Conservation (phyloP, 305 asterid species). For the Lippia alba region DNA sequence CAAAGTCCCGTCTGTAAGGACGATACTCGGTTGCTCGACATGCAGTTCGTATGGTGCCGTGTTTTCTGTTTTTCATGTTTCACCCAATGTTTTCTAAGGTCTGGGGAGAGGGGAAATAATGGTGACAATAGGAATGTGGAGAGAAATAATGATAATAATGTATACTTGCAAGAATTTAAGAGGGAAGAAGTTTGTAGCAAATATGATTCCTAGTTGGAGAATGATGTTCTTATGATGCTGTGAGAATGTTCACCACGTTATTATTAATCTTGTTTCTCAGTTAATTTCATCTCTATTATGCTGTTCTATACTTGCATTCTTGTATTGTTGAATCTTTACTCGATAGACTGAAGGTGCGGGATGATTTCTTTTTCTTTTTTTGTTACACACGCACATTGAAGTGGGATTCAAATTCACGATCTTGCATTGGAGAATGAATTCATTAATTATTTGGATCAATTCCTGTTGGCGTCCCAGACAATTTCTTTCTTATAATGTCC, state of each 20-base stretch:
- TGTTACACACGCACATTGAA: too few relatives aligned
- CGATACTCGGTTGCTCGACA: slow-evolving; percentile 9
- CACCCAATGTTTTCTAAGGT: not conserved
- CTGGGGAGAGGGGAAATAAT: slow-evolving; percentile 28
- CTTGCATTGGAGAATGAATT: too few relatives aligned
- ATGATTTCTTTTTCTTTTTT: too few relatives aligned
- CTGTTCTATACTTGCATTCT: too few relatives aligned
- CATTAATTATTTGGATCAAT: too few relatives aligned
- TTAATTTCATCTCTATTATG: not conserved
- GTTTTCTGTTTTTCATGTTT: slow-evolving; percentile 12
- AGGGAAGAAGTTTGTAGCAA: slow-evolving; percentile 8
- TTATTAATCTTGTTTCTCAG: not conserved
- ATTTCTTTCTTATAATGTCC: too few relatives aligned
- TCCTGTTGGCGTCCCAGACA: too few relatives aligned
- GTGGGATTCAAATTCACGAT: too few relatives aligned
- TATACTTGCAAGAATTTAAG: slow-evolving; percentile 30
- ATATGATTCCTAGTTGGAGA: not conserved
- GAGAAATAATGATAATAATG: slow-evolving; percentile 16
- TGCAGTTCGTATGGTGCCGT: slow-evolving; percentile 11
- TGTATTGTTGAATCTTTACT: too few relatives aligned
- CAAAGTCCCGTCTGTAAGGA: slow-evolving; percentile 56
- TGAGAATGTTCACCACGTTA: not conserved
- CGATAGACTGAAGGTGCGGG: too few relatives aligned
- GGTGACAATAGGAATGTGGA: slow-evolving; percentile 25
- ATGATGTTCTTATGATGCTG: not conserved